Base-by-base conservation (phyloP, 805 yeast species). In the Starmerella roubikii region DNA sequence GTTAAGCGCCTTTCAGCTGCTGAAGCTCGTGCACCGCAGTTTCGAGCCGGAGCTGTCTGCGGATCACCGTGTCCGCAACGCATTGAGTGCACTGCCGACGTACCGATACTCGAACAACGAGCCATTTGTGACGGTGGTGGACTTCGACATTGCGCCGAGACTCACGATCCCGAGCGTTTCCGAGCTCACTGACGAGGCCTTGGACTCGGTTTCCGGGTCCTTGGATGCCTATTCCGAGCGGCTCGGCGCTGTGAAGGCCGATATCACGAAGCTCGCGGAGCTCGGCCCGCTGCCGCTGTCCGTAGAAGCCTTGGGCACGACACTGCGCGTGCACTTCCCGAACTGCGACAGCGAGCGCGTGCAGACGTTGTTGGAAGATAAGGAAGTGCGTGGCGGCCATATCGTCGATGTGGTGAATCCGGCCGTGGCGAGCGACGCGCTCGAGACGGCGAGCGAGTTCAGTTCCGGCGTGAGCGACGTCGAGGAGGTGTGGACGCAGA, bases 271-370 rank as follows among this genome's bases (percentile, higher is more conserved):
- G 18, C 69, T 73, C 42, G 71, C 74, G 23, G 49, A 55, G 3
- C 70, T 76, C 40, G 91, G 91, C 2, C 74, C 75, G 45, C 69
- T 75, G 46, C 84, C 81, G 8, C 62, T 78, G 39, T 64, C 73
- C 34, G 58, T 70, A 38, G 64, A 64, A 33, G 36, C 40, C 20
- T 51, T 58, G 28, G 54, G 59, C 11, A 59, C 64, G 23, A 57
- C 56, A 38, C 52, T 59, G 23, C 50, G 77, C 47, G 71, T 77
- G 12, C 77, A 71, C 54, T 81, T 83, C 60, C 84, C 88, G 25
- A 80, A 78, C 54, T 67, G 78, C 42, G 83, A 78, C 43, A 58
- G 66, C 6, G 61, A 55, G 5, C 73, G 73, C 47, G 70, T 80
- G 49, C 78, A 76, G 49, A 44, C 46, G 17, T 57, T 80, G 42